Evolutionary conservation across 352 stramenopile genomes (phyloP), one percentile per base, ranked within the genome.

Genomic region (Phytopythium chamaehyphon): DNA sequence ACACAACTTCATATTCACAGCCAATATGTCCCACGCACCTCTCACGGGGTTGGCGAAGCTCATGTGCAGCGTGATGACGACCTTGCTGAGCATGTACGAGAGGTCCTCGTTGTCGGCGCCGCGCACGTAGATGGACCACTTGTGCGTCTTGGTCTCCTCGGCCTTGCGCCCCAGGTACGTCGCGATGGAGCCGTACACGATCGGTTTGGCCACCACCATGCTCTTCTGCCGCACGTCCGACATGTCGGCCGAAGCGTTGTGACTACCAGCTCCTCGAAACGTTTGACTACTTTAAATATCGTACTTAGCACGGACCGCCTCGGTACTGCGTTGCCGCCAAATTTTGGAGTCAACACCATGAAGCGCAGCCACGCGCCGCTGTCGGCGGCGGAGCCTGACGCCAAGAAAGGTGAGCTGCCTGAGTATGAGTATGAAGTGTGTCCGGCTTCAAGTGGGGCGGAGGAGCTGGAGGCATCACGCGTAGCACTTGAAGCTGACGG

Each of bases 41-140:
- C 95, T 69, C 6, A 96, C 90, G 18, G 95, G 93, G 64, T 98
- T 96, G 6, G 90, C 74, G 69, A 99, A 99, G 59, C 88, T 98
- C 11, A 92, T 88, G 73, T 99, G 96, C 24, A 99, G 69, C 55
- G 90, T 97, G 71, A 99, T 98, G 37, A 98, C 84, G n/a, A 98
- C 93, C 76, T 98, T 98, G 56, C 77, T 86, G 65, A 99, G 85
- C 65, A 97, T 96, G 55, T 91, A 88, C 22, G 78, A 95, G 15
- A 99, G 71, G 69, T 99, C 95, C 66, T 98, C 93, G 33, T 95
- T 83, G 55, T 97, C 85, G 33, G 88, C 83, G 47, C 92, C 93
- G 49, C 96, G 86, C 31, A 98, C 61, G 64, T 97, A 98, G 55
- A 98, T 96, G 31, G 78, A 97, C 94, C 94, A 98, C 52, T 90